These are phyloP conservation scores for Pinus tabuliformis DNA, from an alignment of 75 land plant genomes.

Conservation along the genomic window DNA sequence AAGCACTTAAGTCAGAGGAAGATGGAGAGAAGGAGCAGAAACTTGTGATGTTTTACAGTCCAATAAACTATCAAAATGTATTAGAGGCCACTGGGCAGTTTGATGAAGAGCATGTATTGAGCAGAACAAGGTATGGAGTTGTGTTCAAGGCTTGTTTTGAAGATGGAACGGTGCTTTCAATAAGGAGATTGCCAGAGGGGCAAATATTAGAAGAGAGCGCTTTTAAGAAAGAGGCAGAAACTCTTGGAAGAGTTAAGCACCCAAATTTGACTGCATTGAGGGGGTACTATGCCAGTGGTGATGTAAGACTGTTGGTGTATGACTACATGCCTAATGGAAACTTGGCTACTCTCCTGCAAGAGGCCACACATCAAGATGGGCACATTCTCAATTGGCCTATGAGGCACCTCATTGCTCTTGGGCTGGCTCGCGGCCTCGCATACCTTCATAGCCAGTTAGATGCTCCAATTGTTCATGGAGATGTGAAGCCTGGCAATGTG, in stretches of 20 bases:
- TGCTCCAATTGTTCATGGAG: conserved; percentile 67
- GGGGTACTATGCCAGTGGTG: conserved; percentile 79
- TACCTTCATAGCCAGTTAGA: conserved; percentile 76
- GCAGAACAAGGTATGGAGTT: conserved; percentile 75
- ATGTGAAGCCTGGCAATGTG: conserved; percentile 89
- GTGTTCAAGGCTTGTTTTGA: conserved; percentile 86
- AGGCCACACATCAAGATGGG: conserved; percentile 85
- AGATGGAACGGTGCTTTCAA: conserved; percentile 88
- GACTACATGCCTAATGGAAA: conserved; percentile 99
- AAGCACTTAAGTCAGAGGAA: too few species aligned
- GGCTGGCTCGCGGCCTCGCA: conserved; percentile 86
- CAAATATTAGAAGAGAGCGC: conserved; percentile 46
- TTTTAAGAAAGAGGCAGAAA: conserved; percentile 85
- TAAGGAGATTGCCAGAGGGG: conserved; percentile 62
- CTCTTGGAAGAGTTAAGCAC: conserved; percentile 84
- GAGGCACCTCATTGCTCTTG: conserved; percentile 96
- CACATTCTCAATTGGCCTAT: conserved; percentile 98
- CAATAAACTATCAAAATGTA: conserved; percentile 70
- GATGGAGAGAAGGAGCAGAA: conserved; percentile 28
- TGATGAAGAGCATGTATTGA: conserved; percentile 90
- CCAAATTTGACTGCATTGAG: conserved; percentile 84
- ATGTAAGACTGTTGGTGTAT: conserved; percentile 74
- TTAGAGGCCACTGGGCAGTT: conserved; percentile 92
- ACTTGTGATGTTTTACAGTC: conserved; percentile 63
- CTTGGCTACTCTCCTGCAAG: conserved; percentile 90